Conservation (phyloP, 1,139 yeast species). For the Waltiozyma sp. region DNA sequence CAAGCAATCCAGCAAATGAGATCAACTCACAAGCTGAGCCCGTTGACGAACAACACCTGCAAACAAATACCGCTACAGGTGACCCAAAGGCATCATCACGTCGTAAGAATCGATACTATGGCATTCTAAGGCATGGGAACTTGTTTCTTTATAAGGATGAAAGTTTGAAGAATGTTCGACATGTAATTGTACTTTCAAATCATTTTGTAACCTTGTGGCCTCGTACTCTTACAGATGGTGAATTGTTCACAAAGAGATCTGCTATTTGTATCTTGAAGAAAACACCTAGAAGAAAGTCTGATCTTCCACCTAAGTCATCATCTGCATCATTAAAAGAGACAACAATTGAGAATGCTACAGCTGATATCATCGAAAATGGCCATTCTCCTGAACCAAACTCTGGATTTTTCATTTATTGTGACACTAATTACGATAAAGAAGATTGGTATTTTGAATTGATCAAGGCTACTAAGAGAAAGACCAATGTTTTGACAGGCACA, state of each 20-base stretch:
- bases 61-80: conserved; percentile 2
- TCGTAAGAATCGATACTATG: conserved; percentile 54
- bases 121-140: conserved; percentile 73
- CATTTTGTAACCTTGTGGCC: conserved; percentile 85
- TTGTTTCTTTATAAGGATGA: conserved; percentile 70
- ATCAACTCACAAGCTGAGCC: conserved; percentile 4
- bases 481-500: conserved; percentile 6
- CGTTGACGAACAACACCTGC: conserved; percentile 3
- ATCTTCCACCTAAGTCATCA: conserved; percentile 14
- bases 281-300: conserved; percentile 24
- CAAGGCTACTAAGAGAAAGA: conserved; percentile 48
- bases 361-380: conserved; percentile 18
- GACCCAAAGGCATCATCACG: conserved; percentile 18
- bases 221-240: conserved; percentile 36
- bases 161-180: conserved; percentile 53
- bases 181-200: conserved; percentile 67
- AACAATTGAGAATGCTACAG: conserved; percentile 13
- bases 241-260: conserved; percentile 65
- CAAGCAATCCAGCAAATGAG: conserved; percentile 15
- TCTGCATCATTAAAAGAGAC: conserved; percentile 10
- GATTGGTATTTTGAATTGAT: conserved; percentile 84
- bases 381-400: conserved; percentile 36
- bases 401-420: conserved; percentile 66
- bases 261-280: conserved; percentile 60
- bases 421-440: conserved; percentile 72